These are phyloP conservation scores for Colletotrichum viniferum DNA, from an alignment of 2,329 filamentous ascomycete species.

Conservation along the genomic window DNA sequence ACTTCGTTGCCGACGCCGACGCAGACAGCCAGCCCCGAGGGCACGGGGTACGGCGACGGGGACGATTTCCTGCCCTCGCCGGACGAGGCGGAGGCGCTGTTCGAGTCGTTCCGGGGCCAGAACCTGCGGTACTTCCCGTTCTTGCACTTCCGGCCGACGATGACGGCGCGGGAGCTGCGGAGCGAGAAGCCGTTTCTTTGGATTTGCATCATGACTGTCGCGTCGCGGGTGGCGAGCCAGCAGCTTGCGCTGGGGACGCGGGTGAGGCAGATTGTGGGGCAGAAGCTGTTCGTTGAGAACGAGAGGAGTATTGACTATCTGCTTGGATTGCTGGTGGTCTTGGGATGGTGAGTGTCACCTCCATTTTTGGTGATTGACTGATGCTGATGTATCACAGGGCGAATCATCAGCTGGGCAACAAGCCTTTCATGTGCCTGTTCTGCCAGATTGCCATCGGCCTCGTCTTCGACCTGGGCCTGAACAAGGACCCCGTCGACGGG, in stretches of 20 bases:
- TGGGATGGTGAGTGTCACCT: slow-evolving; percentile 27
- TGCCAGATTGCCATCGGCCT: slow-evolving; percentile 47
- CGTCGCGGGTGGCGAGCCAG: slow-evolving; percentile 24
- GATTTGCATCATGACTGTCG: slow-evolving; percentile 39
- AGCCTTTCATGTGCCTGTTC: slow-evolving; percentile 49
- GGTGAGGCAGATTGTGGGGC: slow-evolving; percentile 28
- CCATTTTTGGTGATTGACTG: accelerated
- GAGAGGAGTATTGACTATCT: slow-evolving; percentile 31
- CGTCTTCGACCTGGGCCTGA: slow-evolving; percentile 49
- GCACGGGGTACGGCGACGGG: background rate
- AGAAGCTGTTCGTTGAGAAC: slow-evolving; percentile 27
- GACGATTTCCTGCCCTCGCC: slow-evolving; percentile 2
- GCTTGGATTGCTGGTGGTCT: slow-evolving; percentile 29
- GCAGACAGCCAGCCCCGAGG: slow-evolving; percentile 6
- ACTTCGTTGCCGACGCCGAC: slow-evolving; percentile 9
- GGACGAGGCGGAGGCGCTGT: slow-evolving; percentile 15
- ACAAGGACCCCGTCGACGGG: slow-evolving; percentile 1
- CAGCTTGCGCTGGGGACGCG: slow-evolving; percentile 27
- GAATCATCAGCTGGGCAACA: slow-evolving; percentile 29
- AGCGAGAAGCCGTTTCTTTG: slow-evolving; percentile 40
- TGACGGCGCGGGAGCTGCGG: slow-evolving; percentile 28
- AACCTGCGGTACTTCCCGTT: slow-evolving; percentile 33
- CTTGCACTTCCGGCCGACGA: slow-evolving; percentile 24
- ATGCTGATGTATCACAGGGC: background rate
- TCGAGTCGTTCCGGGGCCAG: slow-evolving; percentile 24